Evolutionary conservation across 768 basidiomycete genomes (phyloP).

Genomic region (Hypholoma sublateritium): DNA sequence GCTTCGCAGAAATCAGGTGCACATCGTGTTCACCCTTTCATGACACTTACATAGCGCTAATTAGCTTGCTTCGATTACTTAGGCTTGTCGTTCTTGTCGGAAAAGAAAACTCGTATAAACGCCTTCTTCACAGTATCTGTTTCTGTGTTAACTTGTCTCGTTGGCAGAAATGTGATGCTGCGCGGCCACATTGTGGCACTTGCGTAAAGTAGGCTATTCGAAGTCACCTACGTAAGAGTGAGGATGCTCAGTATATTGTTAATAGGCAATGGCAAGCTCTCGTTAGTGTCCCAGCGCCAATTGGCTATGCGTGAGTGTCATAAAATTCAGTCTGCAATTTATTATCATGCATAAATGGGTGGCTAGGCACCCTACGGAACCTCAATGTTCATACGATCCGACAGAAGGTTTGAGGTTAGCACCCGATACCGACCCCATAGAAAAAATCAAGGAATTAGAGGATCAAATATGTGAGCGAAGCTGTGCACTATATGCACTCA

Average conservation of each 20-base stretch:
- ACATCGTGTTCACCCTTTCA: not conserved
- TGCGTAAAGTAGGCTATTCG: conserved; percentile 72
- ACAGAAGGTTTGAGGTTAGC: conserved; percentile 79
- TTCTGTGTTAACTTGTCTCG: not conserved
- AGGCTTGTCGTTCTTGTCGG: conserved; percentile 84
- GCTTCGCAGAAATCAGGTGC: conserved; percentile 77
- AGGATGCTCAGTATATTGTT: conserved; percentile 2
- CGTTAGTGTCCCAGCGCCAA: conserved; percentile 81
- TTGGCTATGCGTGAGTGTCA: conserved; percentile 74
- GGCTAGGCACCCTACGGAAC: conserved; percentile 77
- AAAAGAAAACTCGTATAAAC: conserved; percentile 76
- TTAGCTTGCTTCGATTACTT: conserved; percentile 4
- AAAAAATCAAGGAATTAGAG: conserved; percentile 76
- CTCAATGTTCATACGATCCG: conserved; percentile 84
- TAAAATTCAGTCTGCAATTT: conserved; percentile 2
- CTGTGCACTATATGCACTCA: not conserved
- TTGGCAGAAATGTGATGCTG: conserved; percentile 82
- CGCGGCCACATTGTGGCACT: conserved; percentile 81
- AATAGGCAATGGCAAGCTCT: conserved; percentile 77
- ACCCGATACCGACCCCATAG: conserved; percentile 75
- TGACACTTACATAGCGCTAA: not conserved
- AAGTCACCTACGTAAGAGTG: not conserved
- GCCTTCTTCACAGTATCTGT: not conserved
- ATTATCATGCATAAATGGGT: conserved; percentile 9
- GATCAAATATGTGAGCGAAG: conserved; percentile 63